Base-by-base conservation (phyloP, 352 stramenopile genomes). In the Hyphochytrium catenoides region DNA sequence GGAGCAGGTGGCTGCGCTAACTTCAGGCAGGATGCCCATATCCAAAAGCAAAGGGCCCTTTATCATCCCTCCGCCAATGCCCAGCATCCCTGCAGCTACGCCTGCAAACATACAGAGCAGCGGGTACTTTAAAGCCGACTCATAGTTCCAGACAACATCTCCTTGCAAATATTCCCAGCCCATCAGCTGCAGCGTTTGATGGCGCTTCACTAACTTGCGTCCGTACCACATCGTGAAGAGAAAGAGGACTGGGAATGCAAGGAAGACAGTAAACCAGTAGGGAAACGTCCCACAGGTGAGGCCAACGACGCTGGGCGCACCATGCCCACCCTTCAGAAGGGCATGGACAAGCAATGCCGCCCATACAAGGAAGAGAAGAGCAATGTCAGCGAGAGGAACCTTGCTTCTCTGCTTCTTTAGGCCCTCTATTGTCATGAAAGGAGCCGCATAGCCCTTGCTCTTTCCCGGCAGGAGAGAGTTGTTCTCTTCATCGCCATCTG, bases 141-240 rank as follows among this genome's bases (percentile, higher is more conserved):
- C 50, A 20, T 57, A 58, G 44, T 83, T 70, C 88, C 88, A 97
- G 39, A 86, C 42, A 39, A 97, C 83, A 51, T 97, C 88, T 11
- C 85, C 88, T 43, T 92, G 71, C n/a, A 74, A 51, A 49, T 94
- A 96, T n/a, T 72, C 52, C 47, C 92, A 96, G 6, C 66, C 27
- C 24, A 42, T 16, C 9, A 47, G 19, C 17, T 72, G 52, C 33
- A 78, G 38, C 32, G 71, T 59, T 15, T 48, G 41, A 36, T 78
- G 64, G 20, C 66, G 62, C 6, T 47, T 51, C 16, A 46, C 53
- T 38, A 82, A 69, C 45, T 74, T 74, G 30, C 53, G 36, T 7
- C 62, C 68, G 44, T 72, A 78, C 52, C 75, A 71, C n/a, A 68
- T 48, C 7, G 68, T 82, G 31, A 64, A 57, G 9, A 46, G 37